Percentiles rank a stretch among this genome's conserved stretches.
Conservation (phyloP, 805 yeast genomes). For the Metschnikowia reukaufii region DNA sequence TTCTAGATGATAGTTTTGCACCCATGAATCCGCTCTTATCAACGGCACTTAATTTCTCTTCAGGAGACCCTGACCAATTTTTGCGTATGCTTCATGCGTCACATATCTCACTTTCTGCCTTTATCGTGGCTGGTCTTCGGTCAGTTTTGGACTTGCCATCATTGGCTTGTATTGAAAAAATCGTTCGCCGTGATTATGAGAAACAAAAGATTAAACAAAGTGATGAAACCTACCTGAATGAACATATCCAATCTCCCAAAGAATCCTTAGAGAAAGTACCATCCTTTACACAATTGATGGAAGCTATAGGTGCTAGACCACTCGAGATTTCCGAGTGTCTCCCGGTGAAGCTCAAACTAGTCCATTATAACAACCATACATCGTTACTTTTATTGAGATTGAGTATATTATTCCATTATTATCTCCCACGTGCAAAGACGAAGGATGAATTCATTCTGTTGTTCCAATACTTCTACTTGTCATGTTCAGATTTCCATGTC, state of each 20-base stretch:
- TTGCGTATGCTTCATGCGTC: neutral
- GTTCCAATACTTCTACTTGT: constrained; percentile 16
- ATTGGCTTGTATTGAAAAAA: constrained; percentile 2
- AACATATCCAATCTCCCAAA: too few relatives aligned
- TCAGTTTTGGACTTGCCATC: neutral
- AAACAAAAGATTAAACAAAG: neutral
- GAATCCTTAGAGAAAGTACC: neutral
- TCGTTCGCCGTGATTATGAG: constrained; percentile 2
- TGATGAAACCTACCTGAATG: neutral
- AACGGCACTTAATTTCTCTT: neutral
- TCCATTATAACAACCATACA: constrained; percentile 21
- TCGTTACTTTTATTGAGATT: constrained; percentile 19
- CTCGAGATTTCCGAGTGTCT: neutral
- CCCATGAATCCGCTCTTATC: neutral
- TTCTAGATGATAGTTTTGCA: neutral
- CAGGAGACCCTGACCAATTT: neutral
- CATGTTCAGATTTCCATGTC: constrained; percentile 31
- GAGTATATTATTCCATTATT: constrained; percentile 20
- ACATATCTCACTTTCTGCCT: neutral
- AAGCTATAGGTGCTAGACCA: constrained; percentile 9
- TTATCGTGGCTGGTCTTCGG: neutral
- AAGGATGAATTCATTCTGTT: constrained; percentile 1
- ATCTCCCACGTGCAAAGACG: neutral
- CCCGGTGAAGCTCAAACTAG: constrained; percentile 23
- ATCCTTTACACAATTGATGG: constrained; percentile 1